Evolutionary conservation across 192 early-diverging fungal genomes (phyloP), one percentile per base, ranked within the genome.

Genomic region (Backusella luteola): DNA sequence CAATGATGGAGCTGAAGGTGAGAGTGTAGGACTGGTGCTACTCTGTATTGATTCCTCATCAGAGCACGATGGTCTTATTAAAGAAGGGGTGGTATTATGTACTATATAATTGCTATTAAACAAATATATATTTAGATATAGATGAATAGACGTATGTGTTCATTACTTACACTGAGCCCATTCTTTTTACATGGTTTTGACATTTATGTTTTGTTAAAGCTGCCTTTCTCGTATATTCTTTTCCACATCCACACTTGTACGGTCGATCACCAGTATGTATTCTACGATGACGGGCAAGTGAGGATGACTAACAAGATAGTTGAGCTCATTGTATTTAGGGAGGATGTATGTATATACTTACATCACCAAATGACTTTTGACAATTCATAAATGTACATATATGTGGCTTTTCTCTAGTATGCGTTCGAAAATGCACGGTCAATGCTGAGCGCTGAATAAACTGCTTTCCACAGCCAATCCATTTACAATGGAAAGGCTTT

Each of bases 181-280:
- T 49, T 49, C 19, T 19, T 49, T 49, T 19, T 6, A n/a, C 19
- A n/a, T n/a, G 19, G 15, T 6, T 49, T 49, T 49, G 46, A n/a
- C 46, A n/a, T n/a, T n/a, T 49, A 79, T 93, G 92, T 15, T 92
- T 89, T 12, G 89, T 91, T 66, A 93, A 82, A 73, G 92, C 92
- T 29, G 90, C 91, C 46, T 89, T 87, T 83, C 92, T 91, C 75
- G 92, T 91, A 69, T 92, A 93, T 71, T 89, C 85, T 83, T 93
- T 93, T 77, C 84, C 87, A 76, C 92, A 93, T 53, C 81, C 75
- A 76, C 91, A 93, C 52, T 80, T 83, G 81, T 89, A 93, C 15
- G 91, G 91, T 76, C 89, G 86, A 68, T 93, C 92, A 68, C 89
- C 88, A 32, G 89, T 91, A 78, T 93, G 92, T 79, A 91, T 91